Conservation (phyloP, 2,329 filamentous ascomycete genomes). For the Monosporascus sp. region DNA sequence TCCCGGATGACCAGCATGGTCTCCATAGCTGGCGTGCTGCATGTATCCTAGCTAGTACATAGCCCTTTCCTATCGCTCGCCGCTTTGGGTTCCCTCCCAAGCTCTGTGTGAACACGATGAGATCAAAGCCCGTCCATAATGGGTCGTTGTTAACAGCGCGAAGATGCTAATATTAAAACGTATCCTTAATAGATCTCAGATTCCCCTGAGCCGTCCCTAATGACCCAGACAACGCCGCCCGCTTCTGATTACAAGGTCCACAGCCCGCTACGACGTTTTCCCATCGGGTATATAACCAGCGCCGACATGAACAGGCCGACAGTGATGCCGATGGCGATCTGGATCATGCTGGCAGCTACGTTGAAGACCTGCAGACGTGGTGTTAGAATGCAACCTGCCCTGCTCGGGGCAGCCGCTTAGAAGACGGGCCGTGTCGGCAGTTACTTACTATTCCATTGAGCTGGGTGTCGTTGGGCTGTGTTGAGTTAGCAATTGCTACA, state of each 20-base stretch:
- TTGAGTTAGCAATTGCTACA: slow-evolving; percentile 1
- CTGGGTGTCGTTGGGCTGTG: slow-evolving; percentile 2
- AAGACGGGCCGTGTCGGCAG: no score
- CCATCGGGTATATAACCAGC: slow-evolving; percentile 49
- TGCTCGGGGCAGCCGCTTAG: no score
- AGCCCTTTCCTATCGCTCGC: no score
- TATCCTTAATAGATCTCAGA: no score
- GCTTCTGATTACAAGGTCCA: slow-evolving; percentile 21
- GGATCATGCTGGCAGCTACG: slow-evolving; percentile 52
- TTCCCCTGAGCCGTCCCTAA: not conserved
- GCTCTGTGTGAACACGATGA: no score
- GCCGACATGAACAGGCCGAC: slow-evolving; percentile 54
- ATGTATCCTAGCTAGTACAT: no score
- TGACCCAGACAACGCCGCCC: not conserved
- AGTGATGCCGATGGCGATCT: slow-evolving; percentile 58
- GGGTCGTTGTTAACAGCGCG: no score
- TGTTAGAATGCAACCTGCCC: not conserved
- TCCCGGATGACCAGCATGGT: no score
- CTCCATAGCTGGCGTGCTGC: no score
- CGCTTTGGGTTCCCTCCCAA: no score
- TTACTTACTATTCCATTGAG: slow-evolving; percentile 4
- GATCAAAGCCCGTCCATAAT: no score
- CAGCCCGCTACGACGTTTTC: slow-evolving; percentile 52
- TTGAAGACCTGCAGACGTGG: slow-evolving; percentile 33
- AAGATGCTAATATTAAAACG: no score